Evolutionary conservation across 2,329 filamentous ascomycete genomes (phyloP).

Genomic region (Knoxdaviesia proteae): DNA sequence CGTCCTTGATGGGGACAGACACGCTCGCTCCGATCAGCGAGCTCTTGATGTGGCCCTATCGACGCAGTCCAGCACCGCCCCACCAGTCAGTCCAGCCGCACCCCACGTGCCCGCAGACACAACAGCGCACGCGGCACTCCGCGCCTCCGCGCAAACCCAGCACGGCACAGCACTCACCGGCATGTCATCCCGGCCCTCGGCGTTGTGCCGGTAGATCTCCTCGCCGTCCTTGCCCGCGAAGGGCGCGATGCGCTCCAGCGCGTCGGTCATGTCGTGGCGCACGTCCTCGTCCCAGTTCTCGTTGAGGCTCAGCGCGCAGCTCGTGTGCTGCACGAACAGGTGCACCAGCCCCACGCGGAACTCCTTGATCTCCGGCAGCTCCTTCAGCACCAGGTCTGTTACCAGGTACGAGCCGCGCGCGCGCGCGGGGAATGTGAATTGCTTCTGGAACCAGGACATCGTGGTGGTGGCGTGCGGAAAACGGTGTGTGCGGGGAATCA

Average conservation of each 20-base stretch:
- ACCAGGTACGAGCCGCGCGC: constrained; percentile 77
- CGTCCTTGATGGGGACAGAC: constrained; percentile 76
- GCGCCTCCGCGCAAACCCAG: no score
- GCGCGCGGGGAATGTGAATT: constrained; percentile 55
- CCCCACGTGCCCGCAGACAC: background rate
- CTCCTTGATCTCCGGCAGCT: constrained; percentile 57
- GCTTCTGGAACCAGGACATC: constrained; percentile 72
- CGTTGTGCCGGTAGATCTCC: constrained; percentile 65
- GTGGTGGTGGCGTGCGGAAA: constrained; percentile 7
- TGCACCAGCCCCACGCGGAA: constrained; percentile 79
- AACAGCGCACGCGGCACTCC: no score
- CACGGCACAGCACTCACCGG: constrained; percentile 31
- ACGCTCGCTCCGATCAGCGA: constrained; percentile 76
- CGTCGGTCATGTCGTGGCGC: constrained; percentile 82
- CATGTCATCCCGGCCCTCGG: constrained; percentile 86
- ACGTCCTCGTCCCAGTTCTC: constrained; percentile 81
- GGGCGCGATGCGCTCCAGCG: constrained; percentile 74
- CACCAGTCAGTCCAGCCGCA: no score
- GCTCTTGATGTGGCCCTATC: constrained; percentile 79
- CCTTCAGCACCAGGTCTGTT: constrained; percentile 49
- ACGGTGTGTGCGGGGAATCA: background rate
- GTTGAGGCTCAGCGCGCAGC: constrained; percentile 74
- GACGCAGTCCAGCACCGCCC: background rate
- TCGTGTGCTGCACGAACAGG: constrained; percentile 90
- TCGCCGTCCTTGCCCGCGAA: constrained; percentile 51